Percentiles rank a stretch among this genome's conserved stretches.
Evolutionary conservation across 2,329 filamentous ascomycete genomes (phyloP).

Genomic region (Colletotrichum graminicola): DNA sequence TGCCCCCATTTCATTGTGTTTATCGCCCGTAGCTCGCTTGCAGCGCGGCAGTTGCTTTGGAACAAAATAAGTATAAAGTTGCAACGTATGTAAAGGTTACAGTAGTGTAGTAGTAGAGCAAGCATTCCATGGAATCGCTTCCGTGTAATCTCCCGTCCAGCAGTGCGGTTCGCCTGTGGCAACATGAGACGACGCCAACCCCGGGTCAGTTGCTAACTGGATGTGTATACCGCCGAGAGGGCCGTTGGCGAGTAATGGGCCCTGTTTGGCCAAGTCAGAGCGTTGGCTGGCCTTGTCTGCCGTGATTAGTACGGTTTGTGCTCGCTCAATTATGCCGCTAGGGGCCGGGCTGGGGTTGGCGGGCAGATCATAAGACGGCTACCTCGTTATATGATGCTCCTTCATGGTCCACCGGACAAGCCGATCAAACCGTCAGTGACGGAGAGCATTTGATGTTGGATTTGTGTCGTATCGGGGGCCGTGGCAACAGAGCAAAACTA

Average conservation of each 20-base stretch:
- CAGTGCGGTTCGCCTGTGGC: constrained; percentile 23
- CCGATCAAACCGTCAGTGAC: constrained; percentile 35
- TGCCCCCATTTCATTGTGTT: not conserved
- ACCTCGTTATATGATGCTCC: constrained; percentile 40
- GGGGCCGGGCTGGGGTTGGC: constrained; percentile 20
- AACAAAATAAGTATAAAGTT: not conserved
- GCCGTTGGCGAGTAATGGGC: constrained; percentile 15
- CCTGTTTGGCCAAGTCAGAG: not conserved
- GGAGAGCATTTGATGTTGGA: constrained; percentile 16
- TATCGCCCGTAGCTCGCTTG: not conserved
- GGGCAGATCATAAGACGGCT: constrained; percentile 41
- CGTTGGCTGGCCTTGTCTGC: constrained; percentile 3
- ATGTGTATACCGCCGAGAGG: not conserved
- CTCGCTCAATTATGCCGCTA: constrained; percentile 8
- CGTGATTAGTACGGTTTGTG: constrained; percentile 6
- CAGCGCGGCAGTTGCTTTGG: not conserved
- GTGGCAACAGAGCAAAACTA: constrained; percentile 6
- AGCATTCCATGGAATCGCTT: not conserved
- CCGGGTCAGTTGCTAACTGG: constrained; percentile 11
- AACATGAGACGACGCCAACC: constrained; percentile 24
- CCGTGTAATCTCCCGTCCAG: constrained; percentile 8
- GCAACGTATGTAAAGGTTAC: not conserved
- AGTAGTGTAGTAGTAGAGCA: not conserved
- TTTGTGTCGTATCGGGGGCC: constrained; percentile 26
- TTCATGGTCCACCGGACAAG: constrained; percentile 19